Evolutionary conservation across 257 asterid genomes (phyloP), one percentile per base, ranked within the genome.

Genomic region (Nicotiana sylvestris): DNA sequence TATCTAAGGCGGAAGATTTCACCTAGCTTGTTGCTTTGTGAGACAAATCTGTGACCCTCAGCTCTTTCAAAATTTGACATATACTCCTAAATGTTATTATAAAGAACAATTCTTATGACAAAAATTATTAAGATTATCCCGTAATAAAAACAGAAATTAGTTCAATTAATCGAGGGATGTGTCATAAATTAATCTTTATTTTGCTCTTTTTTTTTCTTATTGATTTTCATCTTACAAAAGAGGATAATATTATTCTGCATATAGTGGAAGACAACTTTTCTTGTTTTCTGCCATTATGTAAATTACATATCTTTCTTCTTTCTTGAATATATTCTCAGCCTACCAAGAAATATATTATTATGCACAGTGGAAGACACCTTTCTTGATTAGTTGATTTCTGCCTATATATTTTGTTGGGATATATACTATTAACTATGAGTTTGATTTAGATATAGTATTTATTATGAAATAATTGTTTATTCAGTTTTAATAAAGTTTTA

Each of bases 201-300:
- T 70, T 43, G 21, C 58, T 43, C 58, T 21, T 69, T 21, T 72
- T 39, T 18, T 10, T 0, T 9, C 10, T 33, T 33, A 4, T 3
- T 4, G 37, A 33, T 5, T 69, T 69, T 10, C 0, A 51, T 16
- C 37, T 21, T 8, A 70, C n/a, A 10, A n/a, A 9, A 17, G 21
- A 70, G 35, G 25, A 18, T 16, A 18, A 21, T 70, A 21, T 46
- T 25, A 17, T 49, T 3, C 1, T 64, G 29, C 39, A 49, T 70
- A 43, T 27, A 74, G 39, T 74, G 80, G 80, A 74, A 46, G 43
- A 74, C 62, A 74, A 6, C 37, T 13, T 74, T 74, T 74, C 80
- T 49, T 74, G 80, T 49, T 74, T 74, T 74, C 62, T 27, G 80
- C 80, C 79, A 68, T 64, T 30, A 2, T 29, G 55, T 5, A 11